phyloP scores from a whole-genome alignment of 805 yeast genomes.

The Cyberlindnera saturnus region DNA sequence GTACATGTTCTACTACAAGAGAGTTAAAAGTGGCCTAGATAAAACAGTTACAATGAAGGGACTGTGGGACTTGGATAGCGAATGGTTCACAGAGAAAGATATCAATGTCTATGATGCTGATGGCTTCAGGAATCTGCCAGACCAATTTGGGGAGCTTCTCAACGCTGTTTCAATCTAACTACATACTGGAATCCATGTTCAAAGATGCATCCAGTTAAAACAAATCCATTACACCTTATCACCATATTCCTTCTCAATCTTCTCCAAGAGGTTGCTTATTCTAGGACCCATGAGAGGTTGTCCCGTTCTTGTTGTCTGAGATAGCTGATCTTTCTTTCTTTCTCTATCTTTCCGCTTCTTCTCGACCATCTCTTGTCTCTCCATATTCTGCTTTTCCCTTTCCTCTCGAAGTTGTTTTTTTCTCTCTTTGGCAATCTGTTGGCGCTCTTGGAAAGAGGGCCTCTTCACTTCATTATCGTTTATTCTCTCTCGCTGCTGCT shows the following conservation, averaged over 20 bases:
- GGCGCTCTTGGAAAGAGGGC: conserved; percentile 29
- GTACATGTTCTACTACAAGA: neutral
- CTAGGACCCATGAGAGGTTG: conserved; percentile 93
- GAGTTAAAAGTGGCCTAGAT: neutral
- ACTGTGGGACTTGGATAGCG: conserved; percentile 16
- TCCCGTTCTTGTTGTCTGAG: conserved; percentile 60
- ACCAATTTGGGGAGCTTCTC: conserved; percentile 6
- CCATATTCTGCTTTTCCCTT: conserved; percentile 36
- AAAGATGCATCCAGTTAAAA: neutral
- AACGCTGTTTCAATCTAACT: conserved; percentile 8
- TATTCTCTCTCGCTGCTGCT: conserved; percentile 15
- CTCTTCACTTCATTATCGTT: conserved; percentile 14
- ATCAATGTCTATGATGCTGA: conserved; percentile 15
- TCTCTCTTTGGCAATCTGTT: conserved; percentile 30
- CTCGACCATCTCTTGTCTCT: conserved; percentile 29
- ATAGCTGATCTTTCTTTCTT: conserved; percentile 38
- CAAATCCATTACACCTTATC: conserved; percentile 1
- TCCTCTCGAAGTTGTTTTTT: conserved; percentile 26
- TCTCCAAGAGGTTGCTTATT: conserved; percentile 69
- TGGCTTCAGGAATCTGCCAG: conserved; percentile 5
- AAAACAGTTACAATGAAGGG: conserved; percentile 16
- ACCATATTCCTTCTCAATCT: conserved; percentile 49
- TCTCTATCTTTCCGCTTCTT: conserved; percentile 37
- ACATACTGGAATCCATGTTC: neutral
- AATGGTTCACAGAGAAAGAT: conserved; percentile 11